Evolutionary conservation across 306 rosid genomes (phyloP).

Genomic region (Cucurbita ficifolia): DNA sequence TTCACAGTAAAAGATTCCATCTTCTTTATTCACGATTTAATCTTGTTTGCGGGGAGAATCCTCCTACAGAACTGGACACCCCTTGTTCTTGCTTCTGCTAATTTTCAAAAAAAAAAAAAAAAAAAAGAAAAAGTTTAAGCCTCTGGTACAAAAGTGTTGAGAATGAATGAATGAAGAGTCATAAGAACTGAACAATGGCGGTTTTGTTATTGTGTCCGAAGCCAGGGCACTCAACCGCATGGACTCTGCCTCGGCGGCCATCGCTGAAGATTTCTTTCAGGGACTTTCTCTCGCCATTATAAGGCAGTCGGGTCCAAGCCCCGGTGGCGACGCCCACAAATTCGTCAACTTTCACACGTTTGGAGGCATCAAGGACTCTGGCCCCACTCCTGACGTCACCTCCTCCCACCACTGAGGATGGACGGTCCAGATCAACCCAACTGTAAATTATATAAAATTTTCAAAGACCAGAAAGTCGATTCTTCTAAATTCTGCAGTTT

Average conservation of each 20-base stretch:
- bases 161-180: neutral
- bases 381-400: slow-evolving; percentile 2
- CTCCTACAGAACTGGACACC: slow-evolving; percentile 3
- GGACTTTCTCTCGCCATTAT: slow-evolving; percentile 34
- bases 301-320: slow-evolving; percentile 31
- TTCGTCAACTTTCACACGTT: neutral
- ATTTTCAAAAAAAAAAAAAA: neutral
- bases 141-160: neutral
- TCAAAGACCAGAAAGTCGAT: neutral
- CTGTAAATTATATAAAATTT: neutral
- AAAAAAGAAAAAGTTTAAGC: neutral
- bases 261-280: slow-evolving; percentile 21
- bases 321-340: slow-evolving; percentile 16
- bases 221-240: slow-evolving; percentile 34
- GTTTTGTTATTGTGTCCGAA: neutral
- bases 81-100: neutral
- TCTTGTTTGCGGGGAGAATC: neutral
- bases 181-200: neutral
- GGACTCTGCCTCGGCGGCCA: neutral
- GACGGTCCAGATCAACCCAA: neutral
- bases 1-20: slow-evolving; percentile 6
- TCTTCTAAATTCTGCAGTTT: no score
- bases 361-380: slow-evolving; percentile 12
- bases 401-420: neutral
- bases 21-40: neutral